Evolutionary conservation across 2,329 filamentous ascomycete genomes (phyloP), one percentile per base, ranked within the genome.

Genomic region (Curvularia sp.): DNA sequence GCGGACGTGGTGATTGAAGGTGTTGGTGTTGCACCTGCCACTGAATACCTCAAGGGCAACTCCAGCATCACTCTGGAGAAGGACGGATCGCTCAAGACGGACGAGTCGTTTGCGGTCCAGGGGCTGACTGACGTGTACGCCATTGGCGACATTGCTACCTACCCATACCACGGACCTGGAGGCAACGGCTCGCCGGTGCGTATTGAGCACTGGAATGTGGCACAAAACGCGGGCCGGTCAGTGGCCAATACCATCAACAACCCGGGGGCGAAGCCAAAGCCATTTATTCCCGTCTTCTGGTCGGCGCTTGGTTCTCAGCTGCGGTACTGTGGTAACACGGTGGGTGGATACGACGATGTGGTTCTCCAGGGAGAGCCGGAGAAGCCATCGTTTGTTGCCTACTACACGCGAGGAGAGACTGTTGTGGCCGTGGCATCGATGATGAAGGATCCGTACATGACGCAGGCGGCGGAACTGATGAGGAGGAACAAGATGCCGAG

Each of bases 201-300:
- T 63, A 97, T 98, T 73, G 95, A 99, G 82, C 95, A 99, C 77
- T 99, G 95, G 95, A 94, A 97, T 78, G 95, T 99, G 2, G 95
- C 95, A 4, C 95, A 98, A 74, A 97, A 98, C 72, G 84, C 91
- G 1, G 95, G 95, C 2, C 90, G 94, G 43, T 84, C 85, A 24
- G 94, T 90, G 1, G 95, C 93, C 1, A 83, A 83, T 52, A 86
- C 91, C 68, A 97, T 99, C 71, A 85, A 88, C 65, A 83, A 89
- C 69, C 85, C 89, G 0, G 78, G 83, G 7, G 76, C 83, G 46
- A 83, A 84, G 62, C 82, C 88, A 0, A 88, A 90, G 68, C 82
- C 86, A 2, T 97, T 97, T 78, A 94, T 95, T 57, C 95, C 95
- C 0, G 86, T 99, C 50, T 99, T 99, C 82, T 99, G 95, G 95